These are phyloP conservation scores for Modicella reniformis DNA, from an alignment of 371 early-diverging fungal species.

Conservation along the genomic window DNA sequence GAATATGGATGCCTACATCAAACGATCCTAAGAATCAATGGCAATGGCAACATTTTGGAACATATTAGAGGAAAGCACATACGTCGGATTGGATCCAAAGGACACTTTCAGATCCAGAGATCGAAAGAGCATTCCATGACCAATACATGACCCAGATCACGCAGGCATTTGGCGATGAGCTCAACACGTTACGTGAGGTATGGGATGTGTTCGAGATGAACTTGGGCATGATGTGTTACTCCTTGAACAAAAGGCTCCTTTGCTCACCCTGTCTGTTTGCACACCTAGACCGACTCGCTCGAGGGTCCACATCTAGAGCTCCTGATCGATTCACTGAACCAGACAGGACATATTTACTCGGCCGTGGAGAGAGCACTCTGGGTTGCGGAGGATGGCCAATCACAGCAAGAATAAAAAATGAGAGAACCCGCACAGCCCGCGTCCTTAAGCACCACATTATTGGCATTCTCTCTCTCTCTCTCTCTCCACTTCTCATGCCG, in stretches of 20 bases:
- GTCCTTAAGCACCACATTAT: not conserved
- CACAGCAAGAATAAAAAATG: constrained; percentile 7
- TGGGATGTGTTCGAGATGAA: not conserved
- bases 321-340: constrained; percentile 52
- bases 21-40: not conserved
- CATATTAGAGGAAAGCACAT: constrained; percentile 38
- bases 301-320: constrained; percentile 48
- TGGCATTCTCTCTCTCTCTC: not conserved
- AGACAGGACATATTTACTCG: constrained; percentile 49
- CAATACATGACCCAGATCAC: constrained; percentile 52
- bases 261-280: not conserved
- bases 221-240: not conserved
- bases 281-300: constrained; percentile 41
- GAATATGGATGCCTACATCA: not conserved
- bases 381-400: constrained; percentile 35
- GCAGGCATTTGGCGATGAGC: constrained; percentile 52
- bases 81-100: constrained; percentile 52
- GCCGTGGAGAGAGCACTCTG: constrained; percentile 48
- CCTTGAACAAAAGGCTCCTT: not conserved
- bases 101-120: constrained; percentile 42
- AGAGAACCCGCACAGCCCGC: not conserved
- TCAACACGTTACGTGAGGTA: constrained; percentile 52
- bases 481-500: not conserved
- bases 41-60: not conserved
- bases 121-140: constrained; percentile 48